Base-by-base conservation (phyloP, 352 stramenopile species). In the Phytophthora tentaculata region DNA sequence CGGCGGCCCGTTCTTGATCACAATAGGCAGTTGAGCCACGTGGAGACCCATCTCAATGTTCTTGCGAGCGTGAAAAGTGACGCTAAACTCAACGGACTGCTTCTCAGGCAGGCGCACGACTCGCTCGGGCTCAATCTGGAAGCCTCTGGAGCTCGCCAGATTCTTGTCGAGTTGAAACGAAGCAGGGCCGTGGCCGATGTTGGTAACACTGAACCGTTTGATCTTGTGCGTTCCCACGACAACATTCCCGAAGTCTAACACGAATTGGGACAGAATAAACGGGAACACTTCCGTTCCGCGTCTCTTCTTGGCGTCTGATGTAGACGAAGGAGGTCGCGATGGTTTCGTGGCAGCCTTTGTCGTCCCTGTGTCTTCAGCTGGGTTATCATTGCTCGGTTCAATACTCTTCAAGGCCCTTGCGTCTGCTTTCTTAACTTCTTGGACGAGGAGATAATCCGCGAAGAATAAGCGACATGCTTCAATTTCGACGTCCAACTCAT, bases 171-270 rank as follows among this genome's bases (percentile, higher is more conserved):
- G 77, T 28, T 94, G 79, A 63, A 98, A 98, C 12, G 84, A 96
- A 10, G 95, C 75, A 23, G 91, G 74, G 17, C 92, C 80, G 41
- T 84, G 76, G 0, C 89, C 91, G 17, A 96, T 96, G 71, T 99
- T 99, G 9, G 89, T 95, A 23, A 99, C 84, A 37, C 77, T 85
- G 53, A 99, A 99, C 39, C 91, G 92, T 29, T 95, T 96, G 56
- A 97, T 94, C 61, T 94, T 94, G 59, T 96, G 94, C 8, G 90
- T 90, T 5, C 95, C 96, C 4, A 94, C 61, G 10, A 99, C 91
- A 52, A 99, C 91, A 64, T 98, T 96, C 0, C 95, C 95, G 69
- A 98, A 98, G 67, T 99, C 95, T 23, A 97, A 80, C 1, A 97
- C 82, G 64, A 98, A 98, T 56, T 94, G 81, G 3, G 89, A 96